A percentile compares a stretch with the other conserved stretches of the same genome.
Evolutionary conservation across 352 stramenopile genomes (phyloP).

Genomic region (Phytophthora litchii): DNA sequence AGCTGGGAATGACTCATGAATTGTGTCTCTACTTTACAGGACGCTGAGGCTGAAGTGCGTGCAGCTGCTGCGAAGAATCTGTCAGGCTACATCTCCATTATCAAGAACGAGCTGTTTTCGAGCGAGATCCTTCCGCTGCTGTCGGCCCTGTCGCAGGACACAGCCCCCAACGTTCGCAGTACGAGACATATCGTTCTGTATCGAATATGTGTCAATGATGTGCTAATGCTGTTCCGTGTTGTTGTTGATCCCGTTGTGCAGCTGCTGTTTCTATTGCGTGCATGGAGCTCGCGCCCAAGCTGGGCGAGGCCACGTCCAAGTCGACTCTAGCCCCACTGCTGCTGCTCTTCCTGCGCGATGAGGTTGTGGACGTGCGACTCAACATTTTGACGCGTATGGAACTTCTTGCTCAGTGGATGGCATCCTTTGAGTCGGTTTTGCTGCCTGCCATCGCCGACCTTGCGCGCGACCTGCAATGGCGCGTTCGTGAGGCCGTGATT

Average conservation of each 20-base stretch:
- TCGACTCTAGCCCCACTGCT: conserved; percentile 75
- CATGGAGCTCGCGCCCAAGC: conserved; percentile 94
- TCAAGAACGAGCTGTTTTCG: conserved; percentile 90
- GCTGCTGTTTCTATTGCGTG: conserved; percentile 81
- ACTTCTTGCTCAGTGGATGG: conserved; percentile 90
- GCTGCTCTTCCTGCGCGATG: conserved; percentile 84
- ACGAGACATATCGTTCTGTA: conserved; percentile 22
- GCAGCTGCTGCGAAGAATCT: conserved; percentile 93
- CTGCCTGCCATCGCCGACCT: conserved; percentile 91
- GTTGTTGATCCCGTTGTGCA: conserved; percentile 27
- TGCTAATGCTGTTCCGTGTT: conserved; percentile 15
- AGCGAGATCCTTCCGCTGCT: conserved; percentile 91
- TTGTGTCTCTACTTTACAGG: conserved; percentile 33
- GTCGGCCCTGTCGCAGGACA: conserved; percentile 91
- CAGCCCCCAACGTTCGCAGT: conserved; percentile 88
- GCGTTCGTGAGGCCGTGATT: conserved; percentile 93
- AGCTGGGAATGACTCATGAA: not conserved
- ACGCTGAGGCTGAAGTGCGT: conserved; percentile 94
- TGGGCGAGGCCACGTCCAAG: conserved; percentile 92
- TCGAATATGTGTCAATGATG: not conserved
- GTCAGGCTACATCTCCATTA: conserved; percentile 91
- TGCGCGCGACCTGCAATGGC: conserved; percentile 93
- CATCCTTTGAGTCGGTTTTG: conserved; percentile 81
- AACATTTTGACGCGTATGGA: conserved; percentile 95
- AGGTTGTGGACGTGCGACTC: conserved; percentile 93